Base-by-base conservation (phyloP, 1,139 yeast genomes). In the Candida sp. region DNA sequence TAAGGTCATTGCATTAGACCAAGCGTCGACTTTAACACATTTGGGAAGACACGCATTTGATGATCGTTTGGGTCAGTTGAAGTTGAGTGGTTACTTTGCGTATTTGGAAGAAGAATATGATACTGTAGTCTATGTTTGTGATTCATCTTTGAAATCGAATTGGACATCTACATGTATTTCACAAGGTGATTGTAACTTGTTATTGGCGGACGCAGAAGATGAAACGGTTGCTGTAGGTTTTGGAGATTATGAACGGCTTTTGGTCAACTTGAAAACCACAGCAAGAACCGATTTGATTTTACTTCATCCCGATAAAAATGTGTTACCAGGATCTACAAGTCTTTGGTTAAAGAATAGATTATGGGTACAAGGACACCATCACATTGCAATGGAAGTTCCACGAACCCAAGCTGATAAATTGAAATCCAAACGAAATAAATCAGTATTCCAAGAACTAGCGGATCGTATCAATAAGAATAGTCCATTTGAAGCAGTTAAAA, bases 301-400 rank as follows among this genome's bases (percentile, higher is more conserved):
- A 43, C 66, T 93, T 11, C 99, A 93, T 56, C 86, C 88, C 3
- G 96, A 89, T 27, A 79, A 87, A 53, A 81, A 71, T 50, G 97
- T 93, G 2, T 77, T 77, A 15, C 90, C 96, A 0, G 98, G 98
- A 0, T 75, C 88, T 8, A 91, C 98, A 0, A 81, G 83, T 36
- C 72, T 75, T 40, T 93, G 99, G 98, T 71, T 93, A 41, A 86
- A 86, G 52, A 81, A 80, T 49, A 70, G 99, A 50, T 75, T 82
- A 2, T 93, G 98, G 98, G 90, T 93, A 4, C 89, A 88, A 52
- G 82, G 91, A 0, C 97, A 93, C 57, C 97, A 93, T 59, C 99
- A 93, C 61, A 79, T 93, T 25, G 96, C 84, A 53, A 76, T 79
- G 81, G 67, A 68, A 30, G 58, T 72, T 15, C 57, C 60, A 1